Conservation (phyloP, 768 basidiomycete genomes). For the Russula abietina region DNA sequence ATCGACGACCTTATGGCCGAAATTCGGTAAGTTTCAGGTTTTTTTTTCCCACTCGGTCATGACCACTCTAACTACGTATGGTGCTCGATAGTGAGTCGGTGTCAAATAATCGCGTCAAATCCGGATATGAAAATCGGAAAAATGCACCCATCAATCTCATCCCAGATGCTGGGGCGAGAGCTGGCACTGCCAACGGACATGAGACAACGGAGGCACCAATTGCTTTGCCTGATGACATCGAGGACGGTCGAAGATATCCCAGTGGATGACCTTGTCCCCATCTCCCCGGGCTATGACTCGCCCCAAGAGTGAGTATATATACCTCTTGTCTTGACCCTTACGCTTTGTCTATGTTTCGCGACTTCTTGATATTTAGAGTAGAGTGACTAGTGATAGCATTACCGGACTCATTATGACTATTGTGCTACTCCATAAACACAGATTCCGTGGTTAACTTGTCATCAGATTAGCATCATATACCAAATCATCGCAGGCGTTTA, state of each 20-base stretch:
- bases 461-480: slow-evolving; percentile 8
- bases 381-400: background rate
- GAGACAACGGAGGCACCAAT: slow-evolving; percentile 54
- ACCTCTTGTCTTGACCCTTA: background rate
- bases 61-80: background rate
- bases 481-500: slow-evolving; percentile 2
- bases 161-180: slow-evolving; percentile 61
- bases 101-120: slow-evolving; percentile 80
- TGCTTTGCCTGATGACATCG: slow-evolving; percentile 31
- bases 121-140: slow-evolving; percentile 53
- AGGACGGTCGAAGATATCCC: slow-evolving; percentile 19
- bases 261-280: background rate
- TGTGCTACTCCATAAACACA: slow-evolving; percentile 1
- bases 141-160: slow-evolving; percentile 67
- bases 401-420: background rate
- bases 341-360: background rate
- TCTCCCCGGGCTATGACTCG: background rate
- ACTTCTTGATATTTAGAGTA: background rate
- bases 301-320: background rate
- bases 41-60: background rate
- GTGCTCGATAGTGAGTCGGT: slow-evolving; percentile 53
- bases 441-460: background rate
- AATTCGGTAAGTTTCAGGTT: slow-evolving; percentile 50
- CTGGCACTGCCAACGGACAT: slow-evolving; percentile 57
- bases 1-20: slow-evolving; percentile 77